Conservation (phyloP, 2,329 filamentous ascomycete genomes). For the Truncatella angustata region DNA sequence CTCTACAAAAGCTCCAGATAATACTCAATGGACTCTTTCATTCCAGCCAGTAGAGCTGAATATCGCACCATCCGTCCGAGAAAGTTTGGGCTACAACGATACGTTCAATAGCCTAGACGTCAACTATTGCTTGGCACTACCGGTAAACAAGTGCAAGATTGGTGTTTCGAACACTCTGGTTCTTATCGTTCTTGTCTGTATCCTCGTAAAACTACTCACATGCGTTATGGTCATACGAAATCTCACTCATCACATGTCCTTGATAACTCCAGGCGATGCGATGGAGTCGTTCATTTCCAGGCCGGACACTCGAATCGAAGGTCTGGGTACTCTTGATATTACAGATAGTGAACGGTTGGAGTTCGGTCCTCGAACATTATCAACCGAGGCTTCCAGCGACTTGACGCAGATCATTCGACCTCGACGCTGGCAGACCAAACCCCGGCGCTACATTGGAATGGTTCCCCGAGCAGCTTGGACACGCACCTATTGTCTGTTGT, state of each 20-base stretch:
- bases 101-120: neutral
- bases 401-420: neutral
- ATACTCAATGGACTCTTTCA: neutral
- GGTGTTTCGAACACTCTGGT: neutral
- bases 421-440: neutral
- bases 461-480: slow-evolving; percentile 9
- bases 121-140: neutral
- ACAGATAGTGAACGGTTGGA: slow-evolving; percentile 6
- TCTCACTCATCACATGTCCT: slow-evolving; percentile 1
- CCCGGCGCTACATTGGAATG: neutral
- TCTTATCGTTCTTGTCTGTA: neutral
- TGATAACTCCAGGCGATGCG: slow-evolving; percentile 15
- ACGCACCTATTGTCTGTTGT: slow-evolving; percentile 9
- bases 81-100: neutral
- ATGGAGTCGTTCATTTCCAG: slow-evolving; percentile 16
- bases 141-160: neutral
- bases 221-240: slow-evolving; percentile 3
- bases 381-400: neutral
- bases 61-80: neutral
- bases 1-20: neutral
- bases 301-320: slow-evolving; percentile 10
- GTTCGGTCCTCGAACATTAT: slow-evolving; percentile 1
- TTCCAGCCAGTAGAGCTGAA: neutral
- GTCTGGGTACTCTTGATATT: slow-evolving; percentile 11
- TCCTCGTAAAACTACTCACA: neutral